These are phyloP conservation scores for Oryza meyeriana DNA, from an alignment of 176 grass and related monocot genomes.

Conservation along the genomic window DNA sequence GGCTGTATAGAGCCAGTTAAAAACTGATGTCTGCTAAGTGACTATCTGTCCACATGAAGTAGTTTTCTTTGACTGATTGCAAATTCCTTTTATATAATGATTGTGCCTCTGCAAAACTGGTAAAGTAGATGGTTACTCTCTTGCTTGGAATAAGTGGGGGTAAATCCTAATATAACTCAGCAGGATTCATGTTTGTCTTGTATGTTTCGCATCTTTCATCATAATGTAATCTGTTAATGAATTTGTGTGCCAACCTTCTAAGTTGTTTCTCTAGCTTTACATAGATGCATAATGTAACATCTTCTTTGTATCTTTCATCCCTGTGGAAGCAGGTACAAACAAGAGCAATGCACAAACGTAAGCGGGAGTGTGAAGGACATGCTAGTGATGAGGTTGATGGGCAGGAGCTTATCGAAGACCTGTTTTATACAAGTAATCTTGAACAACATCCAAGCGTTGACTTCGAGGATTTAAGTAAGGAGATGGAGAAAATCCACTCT, in stretches of 20 bases:
- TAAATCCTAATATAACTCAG: not conserved
- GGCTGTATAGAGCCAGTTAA: not conserved
- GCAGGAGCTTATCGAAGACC: conserved; percentile 1
- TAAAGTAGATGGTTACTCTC: not conserved
- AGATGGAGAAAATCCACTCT: no score
- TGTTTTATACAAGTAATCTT: not conserved
- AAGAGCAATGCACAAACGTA: conserved; percentile 7
- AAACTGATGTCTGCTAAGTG: not conserved
- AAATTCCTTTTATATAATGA: not conserved
- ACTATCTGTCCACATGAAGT: not conserved
- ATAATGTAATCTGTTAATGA: not conserved
- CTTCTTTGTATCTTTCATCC: not conserved
- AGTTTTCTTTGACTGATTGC: not conserved
- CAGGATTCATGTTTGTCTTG: not conserved
- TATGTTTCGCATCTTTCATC: not conserved
- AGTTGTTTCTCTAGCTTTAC: not conserved
- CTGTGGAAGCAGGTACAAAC: conserved; percentile 13
- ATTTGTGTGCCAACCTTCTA: not conserved
- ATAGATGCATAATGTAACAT: not conserved
- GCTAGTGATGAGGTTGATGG: not conserved
- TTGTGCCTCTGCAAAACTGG: not conserved
- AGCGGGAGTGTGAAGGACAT: not conserved
- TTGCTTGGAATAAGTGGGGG: not conserved
- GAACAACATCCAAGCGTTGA: not conserved
- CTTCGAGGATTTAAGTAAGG: no score